phyloP scores from a whole-genome alignment of 176 grass and related monocot species.

The Sorghum bicolor region Sorghum_bicolor_NCBIv3 NC_012875.2:51821501-51822000 shows the following conservation, averaged over 20 bases:
- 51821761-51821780: constrained; percentile 58
- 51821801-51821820: not conserved
- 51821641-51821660: constrained; percentile 51
- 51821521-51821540: constrained; percentile 62
- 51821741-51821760: constrained; percentile 65
- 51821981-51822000: constrained; percentile 99
- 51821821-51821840: not conserved
- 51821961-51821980: constrained; percentile 70
- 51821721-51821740: constrained; percentile 60
- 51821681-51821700: constrained; percentile 46
- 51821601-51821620: constrained; percentile 92
- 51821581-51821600: constrained; percentile 43
- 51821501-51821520: constrained; percentile 8
- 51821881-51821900: not conserved
- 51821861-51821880: not conserved
- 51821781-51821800: not conserved
- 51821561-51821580: constrained; percentile 20
- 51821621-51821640: constrained; percentile 38
- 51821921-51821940: constrained; percentile 63
- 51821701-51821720: constrained; percentile 17
- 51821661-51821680: constrained; percentile 30
- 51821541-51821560: not conserved
- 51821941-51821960: constrained; percentile 56
- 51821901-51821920: not conserved
- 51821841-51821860: not conserved